Base-by-base conservation (phyloP, 176 grass and related monocot species). In the Oryza punctata region DNA sequence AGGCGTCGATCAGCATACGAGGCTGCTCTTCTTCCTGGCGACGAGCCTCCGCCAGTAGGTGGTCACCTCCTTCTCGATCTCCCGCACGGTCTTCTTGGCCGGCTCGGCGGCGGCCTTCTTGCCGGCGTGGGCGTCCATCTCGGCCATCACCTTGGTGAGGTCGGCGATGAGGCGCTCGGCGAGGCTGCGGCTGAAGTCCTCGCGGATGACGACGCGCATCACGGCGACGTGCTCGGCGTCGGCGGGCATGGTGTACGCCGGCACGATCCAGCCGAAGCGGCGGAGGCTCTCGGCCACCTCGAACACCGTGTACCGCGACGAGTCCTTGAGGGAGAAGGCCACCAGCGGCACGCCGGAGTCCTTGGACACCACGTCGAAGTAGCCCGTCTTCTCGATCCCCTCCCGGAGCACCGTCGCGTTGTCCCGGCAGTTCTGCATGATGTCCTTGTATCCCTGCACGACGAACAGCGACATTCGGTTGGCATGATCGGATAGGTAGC, bases 211-310 rank as follows among this genome's bases (percentile, higher is more conserved):
- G 0, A 94, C 87, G 35, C 93, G 87, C 75, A 94, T 88, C 10
- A 94, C 93, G 7, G 90, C 85, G 23, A 94, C 59, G 81, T 87
- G 89, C 76, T 94, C 86, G 7, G 90, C 93, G 63, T 92, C 63
- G 7, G 90, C 85, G 9, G 92, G 92, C 90, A 94, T 94, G 44
- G 92, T 94, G 89, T 94, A 92, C 8, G 89, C 92, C 5, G 93
- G 93, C 19, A 94, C 85, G 78, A 94, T 94, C 93, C 93, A 94
- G 49, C 93, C 90, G 78, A 94, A 94, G 35, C 93, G 87, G 37
- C 90, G 90, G 28, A 94, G 81, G 78, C 76, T 92, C 82, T 94
- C 90, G 45, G 88, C 85, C 64, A 94, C 78, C 70, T 92, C 93
- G 52, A 94, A 94, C 64, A 92, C 93, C 57, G 93, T 94, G 83